These are phyloP conservation scores for Schwanniomyces etchellsii DNA, from an alignment of 1,139 yeast species.

Conservation along the genomic window DNA sequence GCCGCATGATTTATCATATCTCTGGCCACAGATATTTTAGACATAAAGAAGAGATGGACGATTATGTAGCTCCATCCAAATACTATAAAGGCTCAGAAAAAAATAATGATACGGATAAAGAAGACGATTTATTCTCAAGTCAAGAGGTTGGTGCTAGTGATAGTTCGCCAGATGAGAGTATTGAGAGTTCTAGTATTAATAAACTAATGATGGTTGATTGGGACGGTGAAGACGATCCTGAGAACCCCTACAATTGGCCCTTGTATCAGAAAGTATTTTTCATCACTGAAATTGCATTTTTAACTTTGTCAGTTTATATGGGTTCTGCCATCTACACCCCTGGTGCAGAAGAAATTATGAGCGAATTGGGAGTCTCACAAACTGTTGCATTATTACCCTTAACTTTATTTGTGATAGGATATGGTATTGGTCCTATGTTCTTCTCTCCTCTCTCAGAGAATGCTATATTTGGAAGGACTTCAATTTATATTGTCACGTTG, in stretches of 20 bases:
- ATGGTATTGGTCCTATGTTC: slow-evolving; percentile 51
- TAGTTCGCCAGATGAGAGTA: not conserved
- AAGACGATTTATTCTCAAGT: slow-evolving; percentile 1
- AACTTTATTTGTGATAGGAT: slow-evolving; percentile 41
- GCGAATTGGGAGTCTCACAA: slow-evolving; percentile 37
- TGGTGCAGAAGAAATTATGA: slow-evolving; percentile 27
- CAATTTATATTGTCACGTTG: slow-evolving; percentile 24
- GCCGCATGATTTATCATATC: slow-evolving; percentile 26
- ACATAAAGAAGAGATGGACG: slow-evolving; percentile 27
- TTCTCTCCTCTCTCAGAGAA: slow-evolving; percentile 52
- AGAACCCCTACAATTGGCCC: slow-evolving; percentile 28
- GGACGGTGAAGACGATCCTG: slow-evolving; percentile 27
- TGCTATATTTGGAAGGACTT: slow-evolving; percentile 47
- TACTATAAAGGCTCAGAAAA: slow-evolving; percentile 13
- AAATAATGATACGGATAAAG: not conserved
- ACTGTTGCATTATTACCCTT: slow-evolving; percentile 42
- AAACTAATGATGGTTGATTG: slow-evolving; percentile 10
- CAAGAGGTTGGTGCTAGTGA: not conserved
- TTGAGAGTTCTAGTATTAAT: not conserved
- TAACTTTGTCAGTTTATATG: slow-evolving; percentile 21
- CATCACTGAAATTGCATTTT: slow-evolving; percentile 15
- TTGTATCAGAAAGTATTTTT: slow-evolving; percentile 13
- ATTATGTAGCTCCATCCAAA: slow-evolving; percentile 28
- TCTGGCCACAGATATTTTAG: slow-evolving; percentile 24
- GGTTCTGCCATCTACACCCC: slow-evolving; percentile 27